These are phyloP conservation scores for Aspergillus bertholletiae DNA, from an alignment of 495 filamentous ascomycete genomes.

Conservation along the genomic window DNA sequence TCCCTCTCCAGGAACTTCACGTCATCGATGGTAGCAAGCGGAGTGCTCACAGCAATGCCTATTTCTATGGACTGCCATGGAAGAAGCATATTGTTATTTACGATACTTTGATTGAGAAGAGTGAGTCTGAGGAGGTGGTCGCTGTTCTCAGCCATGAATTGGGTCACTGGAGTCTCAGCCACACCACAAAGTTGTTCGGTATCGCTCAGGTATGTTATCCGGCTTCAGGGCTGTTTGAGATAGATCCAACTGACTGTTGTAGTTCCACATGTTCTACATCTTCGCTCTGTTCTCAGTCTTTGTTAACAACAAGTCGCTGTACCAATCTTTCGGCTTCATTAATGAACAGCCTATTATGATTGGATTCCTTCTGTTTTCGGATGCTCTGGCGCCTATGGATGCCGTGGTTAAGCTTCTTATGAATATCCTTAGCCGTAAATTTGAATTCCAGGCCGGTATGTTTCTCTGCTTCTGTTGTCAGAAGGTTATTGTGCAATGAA, in stretches of 20 bases:
- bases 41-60: conserved; percentile 95
- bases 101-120: conserved; percentile 95
- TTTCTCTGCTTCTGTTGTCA: conserved; percentile 1
- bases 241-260: conserved; percentile 13
- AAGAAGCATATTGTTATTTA: conserved; percentile 99
- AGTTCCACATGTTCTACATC: conserved; percentile 91
- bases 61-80: conserved; percentile 97
- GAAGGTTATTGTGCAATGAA: background rate
- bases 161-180: conserved; percentile 92
- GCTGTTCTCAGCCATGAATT: conserved; percentile 94
- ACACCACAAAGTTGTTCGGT: conserved; percentile 87
- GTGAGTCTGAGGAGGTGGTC: conserved; percentile 83
- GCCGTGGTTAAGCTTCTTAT: conserved; percentile 87
- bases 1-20: conserved; percentile 84
- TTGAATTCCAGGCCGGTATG: conserved; percentile 92
- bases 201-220: conserved; percentile 70
- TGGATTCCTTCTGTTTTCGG: conserved; percentile 94
- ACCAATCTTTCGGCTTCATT: conserved; percentile 85
- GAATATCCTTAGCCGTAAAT: conserved; percentile 90
- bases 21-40: conserved; percentile 98
- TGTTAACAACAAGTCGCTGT: conserved; percentile 90
- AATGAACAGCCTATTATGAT: conserved; percentile 87
- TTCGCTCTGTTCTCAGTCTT: conserved; percentile 96
- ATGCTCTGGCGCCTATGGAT: conserved; percentile 87
- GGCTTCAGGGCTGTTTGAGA: background rate